Evolutionary conservation across 345 rosid species (phyloP).

Genomic region (Eucalyptus pumila): DNA sequence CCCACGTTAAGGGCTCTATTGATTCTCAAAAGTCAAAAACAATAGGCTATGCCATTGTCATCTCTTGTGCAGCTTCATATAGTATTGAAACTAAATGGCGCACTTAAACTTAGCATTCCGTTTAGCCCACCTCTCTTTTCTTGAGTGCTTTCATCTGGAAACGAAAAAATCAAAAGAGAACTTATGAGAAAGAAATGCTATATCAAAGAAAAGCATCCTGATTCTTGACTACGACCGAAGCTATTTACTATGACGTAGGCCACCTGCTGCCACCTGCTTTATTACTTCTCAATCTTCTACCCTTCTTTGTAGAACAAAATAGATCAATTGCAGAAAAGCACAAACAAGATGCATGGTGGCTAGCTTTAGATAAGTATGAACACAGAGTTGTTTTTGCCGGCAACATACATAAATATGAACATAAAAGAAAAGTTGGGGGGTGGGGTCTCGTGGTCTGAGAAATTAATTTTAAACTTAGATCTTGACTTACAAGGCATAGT

Average conservation of each 20-base stretch:
- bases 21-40: neutral
- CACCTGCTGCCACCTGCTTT: neutral
- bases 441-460: neutral
- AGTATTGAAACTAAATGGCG: neutral
- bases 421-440: neutral
- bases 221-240: neutral
- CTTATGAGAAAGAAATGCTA: neutral
- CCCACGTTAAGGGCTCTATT: neutral
- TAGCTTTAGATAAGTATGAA: neutral
- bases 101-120: neutral
- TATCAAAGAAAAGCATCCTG: neutral
- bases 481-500: neutral
- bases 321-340: neutral
- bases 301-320: neutral
- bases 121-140: neutral
- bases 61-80: neutral
- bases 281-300: neutral
- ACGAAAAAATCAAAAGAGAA: neutral
- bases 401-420: neutral
- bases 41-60: neutral
- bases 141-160: neutral
- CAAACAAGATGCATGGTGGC: neutral
- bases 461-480: neutral
- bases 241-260: neutral
- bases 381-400: neutral